Evolutionary conservation across 768 basidiomycete species (phyloP).

Genomic region (Trametes gibbosa): DNA sequence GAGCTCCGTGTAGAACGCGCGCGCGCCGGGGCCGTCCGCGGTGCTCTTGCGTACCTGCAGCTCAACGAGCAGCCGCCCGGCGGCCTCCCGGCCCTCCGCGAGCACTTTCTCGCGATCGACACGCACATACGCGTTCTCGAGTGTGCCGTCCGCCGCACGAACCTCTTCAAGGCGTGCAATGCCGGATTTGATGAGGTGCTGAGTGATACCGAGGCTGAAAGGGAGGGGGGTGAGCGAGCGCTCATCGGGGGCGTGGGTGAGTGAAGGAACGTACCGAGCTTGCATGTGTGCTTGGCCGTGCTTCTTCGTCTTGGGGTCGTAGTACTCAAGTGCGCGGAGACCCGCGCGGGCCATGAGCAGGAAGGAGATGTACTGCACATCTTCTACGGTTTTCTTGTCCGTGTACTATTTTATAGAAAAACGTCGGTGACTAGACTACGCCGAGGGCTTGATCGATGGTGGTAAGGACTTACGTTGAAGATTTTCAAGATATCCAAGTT

Average conservation of each 20-base stretch:
- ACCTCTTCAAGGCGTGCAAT: constrained; percentile 71
- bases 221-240: background rate
- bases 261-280: constrained; percentile 54
- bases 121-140: constrained; percentile 69
- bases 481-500: constrained; percentile 76
- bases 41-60: constrained; percentile 85
- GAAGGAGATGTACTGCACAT: constrained; percentile 80
- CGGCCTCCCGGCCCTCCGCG: constrained; percentile 58
- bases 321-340: constrained; percentile 76
- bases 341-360: constrained; percentile 85
- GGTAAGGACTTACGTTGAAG: constrained; percentile 56
- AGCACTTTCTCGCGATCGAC: constrained; percentile 72
- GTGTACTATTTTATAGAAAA: constrained; percentile 52
- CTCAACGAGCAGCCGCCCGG: constrained; percentile 73
- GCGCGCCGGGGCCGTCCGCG: constrained; percentile 79
- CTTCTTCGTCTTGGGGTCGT: constrained; percentile 75
- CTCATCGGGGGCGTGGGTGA: background rate
- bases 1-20: constrained; percentile 73
- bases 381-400: constrained; percentile 64
- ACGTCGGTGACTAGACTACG: no score
- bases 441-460: no score
- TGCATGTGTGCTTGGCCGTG: constrained; percentile 93
- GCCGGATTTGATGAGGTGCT: constrained; percentile 69
- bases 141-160: constrained; percentile 50
- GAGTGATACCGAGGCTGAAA: constrained; percentile 76